A percentile compares a stretch with the other conserved stretches of the same genome.
phyloP scores from a whole-genome alignment of 768 basidiomycete species.

The Suillus plorans region DNA sequence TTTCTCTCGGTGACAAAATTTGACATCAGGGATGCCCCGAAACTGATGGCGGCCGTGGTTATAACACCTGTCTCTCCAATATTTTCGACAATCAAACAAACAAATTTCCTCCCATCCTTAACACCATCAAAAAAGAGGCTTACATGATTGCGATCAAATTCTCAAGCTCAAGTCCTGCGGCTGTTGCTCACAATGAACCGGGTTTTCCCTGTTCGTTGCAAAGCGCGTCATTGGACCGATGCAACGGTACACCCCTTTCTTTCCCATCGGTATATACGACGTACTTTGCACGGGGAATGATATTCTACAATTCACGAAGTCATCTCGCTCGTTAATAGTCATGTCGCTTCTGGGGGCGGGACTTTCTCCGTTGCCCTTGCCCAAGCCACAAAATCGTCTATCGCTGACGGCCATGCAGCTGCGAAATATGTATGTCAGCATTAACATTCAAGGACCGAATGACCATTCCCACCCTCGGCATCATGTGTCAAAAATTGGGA shows the following conservation, averaged over 20 bases:
- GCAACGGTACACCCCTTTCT: neutral
- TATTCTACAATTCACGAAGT: neutral
- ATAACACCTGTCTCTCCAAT: conserved; percentile 22
- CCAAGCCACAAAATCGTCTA: conserved; percentile 80
- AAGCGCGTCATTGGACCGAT: neutral
- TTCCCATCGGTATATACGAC: neutral
- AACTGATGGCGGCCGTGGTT: conserved; percentile 26
- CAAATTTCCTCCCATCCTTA: conserved; percentile 32
- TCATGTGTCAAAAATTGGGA: conserved; percentile 72
- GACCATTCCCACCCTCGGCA: conserved; percentile 56
- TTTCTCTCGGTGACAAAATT: conserved; percentile 1
- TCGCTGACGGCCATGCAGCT: conserved; percentile 87
- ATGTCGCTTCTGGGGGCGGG: neutral
- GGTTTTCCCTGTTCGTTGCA: neutral
- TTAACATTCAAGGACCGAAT: conserved; percentile 3
- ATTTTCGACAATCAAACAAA: conserved; percentile 21
- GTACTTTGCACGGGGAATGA: conserved; percentile 1
- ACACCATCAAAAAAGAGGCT: conserved; percentile 14
- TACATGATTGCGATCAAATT: neutral
- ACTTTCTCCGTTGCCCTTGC: conserved; percentile 36
- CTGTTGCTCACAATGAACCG: neutral
- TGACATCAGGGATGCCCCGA: conserved; percentile 21
- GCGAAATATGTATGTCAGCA: conserved; percentile 14
- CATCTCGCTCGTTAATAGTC: no score
- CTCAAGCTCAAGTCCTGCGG: neutral